Evolutionary conservation across 495 filamentous ascomycete genomes (phyloP).

Genomic region (Haplographium delicatum): DNA sequence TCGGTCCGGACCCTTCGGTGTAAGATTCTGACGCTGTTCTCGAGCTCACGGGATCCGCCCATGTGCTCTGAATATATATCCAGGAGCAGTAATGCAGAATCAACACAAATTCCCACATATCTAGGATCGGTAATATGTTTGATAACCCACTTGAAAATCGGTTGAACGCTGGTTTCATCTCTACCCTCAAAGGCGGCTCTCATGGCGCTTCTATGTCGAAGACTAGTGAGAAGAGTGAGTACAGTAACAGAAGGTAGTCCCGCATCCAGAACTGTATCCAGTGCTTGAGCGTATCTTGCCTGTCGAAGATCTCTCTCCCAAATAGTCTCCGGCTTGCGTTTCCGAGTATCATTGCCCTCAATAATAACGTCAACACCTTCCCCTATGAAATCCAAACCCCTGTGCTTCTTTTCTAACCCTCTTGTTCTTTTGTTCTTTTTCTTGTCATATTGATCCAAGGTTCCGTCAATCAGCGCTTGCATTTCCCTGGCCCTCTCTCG

Average conservation of each 20-base stretch:
- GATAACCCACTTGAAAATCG: conserved; percentile 77
- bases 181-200: conserved; percentile 73
- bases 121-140: conserved; percentile 74
- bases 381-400: conserved; percentile 77
- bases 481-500: conserved; percentile 80
- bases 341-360: conserved; percentile 57
- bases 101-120: conserved; percentile 69
- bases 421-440: conserved; percentile 56
- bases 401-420: conserved; percentile 61
- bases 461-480: conserved; percentile 73
- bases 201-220: conserved; percentile 84
- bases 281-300: conserved; percentile 66
- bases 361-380: conserved; percentile 87
- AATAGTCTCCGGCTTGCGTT: conserved; percentile 52
- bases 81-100: conserved; percentile 71
- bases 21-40: conserved; percentile 56
- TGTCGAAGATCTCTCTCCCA: conserved; percentile 82
- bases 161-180: conserved; percentile 77
- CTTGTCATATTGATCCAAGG: conserved; percentile 61
- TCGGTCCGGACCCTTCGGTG: conserved; percentile 64
- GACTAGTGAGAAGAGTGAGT: conserved; percentile 73
- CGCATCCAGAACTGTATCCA: conserved; percentile 68
- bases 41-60: conserved; percentile 67
- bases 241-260: conserved; percentile 50
- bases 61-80: conserved; percentile 84